phyloP scores from a whole-genome alignment of 2,329 filamentous ascomycete species.

The Sarocladium oryzae region DNA sequence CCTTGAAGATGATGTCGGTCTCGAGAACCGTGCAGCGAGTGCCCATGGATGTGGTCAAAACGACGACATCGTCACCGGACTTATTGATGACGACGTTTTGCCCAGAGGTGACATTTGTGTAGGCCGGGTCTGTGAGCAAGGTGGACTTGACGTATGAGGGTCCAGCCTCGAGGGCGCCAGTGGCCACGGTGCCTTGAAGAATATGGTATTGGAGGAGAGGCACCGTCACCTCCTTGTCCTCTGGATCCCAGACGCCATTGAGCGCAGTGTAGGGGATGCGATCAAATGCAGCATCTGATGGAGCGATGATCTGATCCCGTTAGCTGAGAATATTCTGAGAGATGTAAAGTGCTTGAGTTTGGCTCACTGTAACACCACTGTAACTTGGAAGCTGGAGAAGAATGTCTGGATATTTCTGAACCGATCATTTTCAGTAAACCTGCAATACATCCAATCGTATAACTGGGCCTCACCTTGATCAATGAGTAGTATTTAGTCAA shows the following conservation, averaged over 20 bases:
- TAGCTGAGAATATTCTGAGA: background rate
- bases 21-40: constrained; percentile 34
- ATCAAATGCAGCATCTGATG: constrained; percentile 50
- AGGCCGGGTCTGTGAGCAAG: constrained; percentile 33
- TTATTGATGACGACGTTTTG: constrained; percentile 41
- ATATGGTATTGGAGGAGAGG: constrained; percentile 57
- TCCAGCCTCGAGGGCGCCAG: constrained; percentile 28
- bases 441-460: too few species aligned
- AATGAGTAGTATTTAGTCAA: constrained; percentile 37
- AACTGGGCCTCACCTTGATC: constrained; percentile 32
- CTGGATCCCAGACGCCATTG: constrained; percentile 36
- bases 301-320: constrained; percentile 43
- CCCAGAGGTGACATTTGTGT: constrained; percentile 43
- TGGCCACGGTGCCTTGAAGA: constrained; percentile 42
- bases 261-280: constrained; percentile 47
- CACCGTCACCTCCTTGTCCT: constrained; percentile 37
- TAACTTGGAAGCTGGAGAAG: constrained; percentile 36
- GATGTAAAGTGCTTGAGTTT: background rate
- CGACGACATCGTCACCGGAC: constrained; percentile 32
- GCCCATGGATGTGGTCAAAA: constrained; percentile 45
- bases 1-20: constrained; percentile 39
- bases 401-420: constrained; percentile 41
- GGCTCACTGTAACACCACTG: constrained; percentile 36
- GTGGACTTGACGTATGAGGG: constrained; percentile 35
- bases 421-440: too few species aligned